A percentile compares a stretch with the other conserved stretches of the same genome.
Conservation (phyloP, 192 early-diverging fungal genomes). For the Powellomyces hirtus region DNA sequence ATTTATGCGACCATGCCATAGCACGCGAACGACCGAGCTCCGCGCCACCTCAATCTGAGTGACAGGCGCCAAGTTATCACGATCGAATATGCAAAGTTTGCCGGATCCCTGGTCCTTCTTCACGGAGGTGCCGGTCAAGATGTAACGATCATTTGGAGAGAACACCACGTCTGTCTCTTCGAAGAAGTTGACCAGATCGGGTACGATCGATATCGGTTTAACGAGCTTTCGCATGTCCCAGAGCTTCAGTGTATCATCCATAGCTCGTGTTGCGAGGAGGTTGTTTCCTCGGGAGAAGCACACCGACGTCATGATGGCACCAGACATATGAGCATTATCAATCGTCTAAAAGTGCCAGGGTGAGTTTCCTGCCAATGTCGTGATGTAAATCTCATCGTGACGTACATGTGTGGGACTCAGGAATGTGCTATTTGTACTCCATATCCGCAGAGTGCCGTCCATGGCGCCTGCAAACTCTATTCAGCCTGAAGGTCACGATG, state of each 20-base stretch:
- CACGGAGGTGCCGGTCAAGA: constrained; percentile 75
- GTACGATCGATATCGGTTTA: constrained; percentile 55
- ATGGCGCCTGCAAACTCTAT: constrained; percentile 43
- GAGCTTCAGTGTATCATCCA: constrained; percentile 87
- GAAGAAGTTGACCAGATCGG: constrained; percentile 60
- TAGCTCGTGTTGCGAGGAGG: constrained; percentile 71
- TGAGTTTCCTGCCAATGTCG: background rate
- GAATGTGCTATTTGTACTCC: constrained; percentile 65
- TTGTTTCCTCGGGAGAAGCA: constrained; percentile 65
- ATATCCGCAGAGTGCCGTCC: constrained; percentile 79
- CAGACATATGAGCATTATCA: constrained; percentile 67
- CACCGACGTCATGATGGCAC: constrained; percentile 68
- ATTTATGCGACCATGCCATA: constrained; percentile 88
- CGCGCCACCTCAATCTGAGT: constrained; percentile 48
- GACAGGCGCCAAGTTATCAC: constrained; percentile 54
- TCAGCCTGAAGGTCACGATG: constrained; percentile 9
- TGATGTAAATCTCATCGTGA: too few species aligned
- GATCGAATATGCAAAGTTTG: constrained; percentile 65
- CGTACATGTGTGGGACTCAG: constrained; percentile 64
- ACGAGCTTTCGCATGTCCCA: constrained; percentile 87
- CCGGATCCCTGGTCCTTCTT: constrained; percentile 69
- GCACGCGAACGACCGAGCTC: constrained; percentile 61
- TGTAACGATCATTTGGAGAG: constrained; percentile 73
- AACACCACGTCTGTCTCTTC: constrained; percentile 80
- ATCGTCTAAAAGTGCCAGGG: constrained; percentile 44